A percentile compares a stretch with the other conserved stretches of the same genome.
phyloP scores from a whole-genome alignment of 2,329 filamentous ascomycete species.

The Cytospora piceae region DNA sequence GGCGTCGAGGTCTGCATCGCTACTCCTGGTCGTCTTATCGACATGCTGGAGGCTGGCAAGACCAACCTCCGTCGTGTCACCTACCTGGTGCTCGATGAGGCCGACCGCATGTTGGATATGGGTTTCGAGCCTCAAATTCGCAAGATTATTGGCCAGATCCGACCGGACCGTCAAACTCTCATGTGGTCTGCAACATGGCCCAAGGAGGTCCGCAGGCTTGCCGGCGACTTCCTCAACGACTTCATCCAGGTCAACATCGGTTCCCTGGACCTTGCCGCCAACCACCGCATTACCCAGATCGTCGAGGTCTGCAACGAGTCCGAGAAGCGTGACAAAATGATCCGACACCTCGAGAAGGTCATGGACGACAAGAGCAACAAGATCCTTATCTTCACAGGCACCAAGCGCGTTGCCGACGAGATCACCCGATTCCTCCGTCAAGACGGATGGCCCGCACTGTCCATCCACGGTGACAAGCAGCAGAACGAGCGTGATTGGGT shows the following conservation, averaged over 20 bases:
- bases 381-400: slow-evolving; percentile 89
- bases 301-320: slow-evolving; percentile 95
- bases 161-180: slow-evolving; percentile 96
- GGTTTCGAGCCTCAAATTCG: slow-evolving; percentile 99
- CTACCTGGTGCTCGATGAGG: slow-evolving; percentile 97
- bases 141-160: slow-evolving; percentile 97
- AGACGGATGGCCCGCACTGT: slow-evolving; percentile 96
- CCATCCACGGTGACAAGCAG: slow-evolving; percentile 98
- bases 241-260: slow-evolving; percentile 99
- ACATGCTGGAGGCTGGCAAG: slow-evolving; percentile 97
- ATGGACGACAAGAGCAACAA: slow-evolving; percentile 98
- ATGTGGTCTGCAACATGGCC: slow-evolving; percentile 99
- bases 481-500: slow-evolving; percentile 99
- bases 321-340: slow-evolving; percentile 97
- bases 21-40: slow-evolving; percentile 94
- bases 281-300: slow-evolving; percentile 96
- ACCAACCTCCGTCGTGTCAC: slow-evolving; percentile 98
- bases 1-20: slow-evolving; percentile 99
- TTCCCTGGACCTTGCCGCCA: slow-evolving; percentile 93
- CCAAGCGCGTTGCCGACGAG: slow-evolving; percentile 95
- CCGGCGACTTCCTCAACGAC: slow-evolving; percentile 86
- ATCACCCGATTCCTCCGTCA: slow-evolving; percentile 97
- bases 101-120: slow-evolving; percentile 99
- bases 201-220: slow-evolving; percentile 94
- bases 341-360: slow-evolving; percentile 95